Evolutionary conservation across 2,329 filamentous ascomycete species (phyloP).

Genomic region (Rugonectria rugulosa): DNA sequence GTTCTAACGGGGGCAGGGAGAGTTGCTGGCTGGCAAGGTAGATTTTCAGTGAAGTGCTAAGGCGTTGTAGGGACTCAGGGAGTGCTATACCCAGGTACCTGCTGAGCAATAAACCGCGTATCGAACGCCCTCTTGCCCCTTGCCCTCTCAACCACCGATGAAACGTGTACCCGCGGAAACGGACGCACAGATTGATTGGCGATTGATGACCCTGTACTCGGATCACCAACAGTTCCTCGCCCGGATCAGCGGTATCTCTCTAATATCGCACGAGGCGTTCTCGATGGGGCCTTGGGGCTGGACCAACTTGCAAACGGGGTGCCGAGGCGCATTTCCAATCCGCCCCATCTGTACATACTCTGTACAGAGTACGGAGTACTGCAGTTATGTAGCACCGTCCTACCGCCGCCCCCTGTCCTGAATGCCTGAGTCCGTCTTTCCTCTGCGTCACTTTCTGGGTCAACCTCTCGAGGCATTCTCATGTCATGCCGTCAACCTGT

Average conservation of each 20-base stretch:
- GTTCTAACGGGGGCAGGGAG: too few species aligned
- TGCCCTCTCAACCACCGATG: neutral
- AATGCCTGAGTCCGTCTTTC: too few species aligned
- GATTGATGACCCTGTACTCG: constrained; percentile 12
- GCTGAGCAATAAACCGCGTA: too few species aligned
- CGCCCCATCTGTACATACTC: constrained; percentile 33
- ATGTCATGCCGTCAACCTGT: neutral
- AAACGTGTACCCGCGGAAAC: neutral
- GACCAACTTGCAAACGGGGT: constrained; percentile 8
- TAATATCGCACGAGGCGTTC: constrained; percentile 36
- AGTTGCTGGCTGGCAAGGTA: too few species aligned
- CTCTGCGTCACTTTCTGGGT: constrained; percentile 4
- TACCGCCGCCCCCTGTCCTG: too few species aligned
- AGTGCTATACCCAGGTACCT: too few species aligned
- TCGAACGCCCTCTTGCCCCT: too few species aligned
- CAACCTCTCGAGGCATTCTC: constrained; percentile 33
- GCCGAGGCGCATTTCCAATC: constrained; percentile 37
- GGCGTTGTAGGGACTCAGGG: too few species aligned
- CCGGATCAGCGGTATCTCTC: constrained; percentile 19
- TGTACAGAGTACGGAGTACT: too few species aligned
- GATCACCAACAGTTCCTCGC: neutral
- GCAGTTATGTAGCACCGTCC: too few species aligned
- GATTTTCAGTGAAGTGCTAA: too few species aligned
- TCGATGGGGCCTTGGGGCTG: constrained; percentile 30
- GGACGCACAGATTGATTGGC: neutral